Base-by-base conservation (phyloP, 2,329 filamentous ascomycete species). In the Paecilomyces niveus region DNA sequence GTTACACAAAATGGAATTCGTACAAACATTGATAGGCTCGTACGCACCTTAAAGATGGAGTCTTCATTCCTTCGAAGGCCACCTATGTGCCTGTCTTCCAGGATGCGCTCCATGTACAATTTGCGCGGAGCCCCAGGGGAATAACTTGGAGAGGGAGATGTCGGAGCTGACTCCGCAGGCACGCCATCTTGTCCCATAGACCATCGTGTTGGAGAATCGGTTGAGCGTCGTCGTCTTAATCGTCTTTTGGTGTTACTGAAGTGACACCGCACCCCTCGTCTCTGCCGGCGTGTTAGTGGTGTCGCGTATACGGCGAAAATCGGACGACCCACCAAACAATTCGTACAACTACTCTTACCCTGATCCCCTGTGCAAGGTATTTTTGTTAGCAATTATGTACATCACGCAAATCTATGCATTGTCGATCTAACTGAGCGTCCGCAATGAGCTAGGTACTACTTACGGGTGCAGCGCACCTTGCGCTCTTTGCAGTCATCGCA, bases 401-500 rank as follows among this genome's bases (percentile, higher is more conserved):
- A 45, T 18, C 15, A 45, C 5, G 18, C 15, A 45, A 21, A 9
- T 18, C 11, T 10, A 13, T 32, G 49, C 24, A 24, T 21, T 51
- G 39, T 32, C 31, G 32, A 45, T 45, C 6, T 50, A 32, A 58
- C 7, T 29, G 55, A 22, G 22, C 22, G 22, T 22, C 22, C 22
- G 3, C 22, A 22, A 22, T 22, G 22, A 22, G 51, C 18, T 15
- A 22, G 6, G 35, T 45, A 55, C 54, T 29, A 62, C 68, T 55
- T 66, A 76, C 74, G 69, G 21, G 69, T 67, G 61, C 74, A 77
- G 55, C 74, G 72, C 21, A 77, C 74, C 62, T 77, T 77, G 49
- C 75, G 72, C n/a, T 64, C 58, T 62, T 76, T 75, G 65, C 75
- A 77, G 49, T 68, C 65, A 62, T 76, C 73, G 63, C 75, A 77